phyloP scores from a whole-genome alignment of 257 asterid genomes.

The Ligustrum vulgare region DNA sequence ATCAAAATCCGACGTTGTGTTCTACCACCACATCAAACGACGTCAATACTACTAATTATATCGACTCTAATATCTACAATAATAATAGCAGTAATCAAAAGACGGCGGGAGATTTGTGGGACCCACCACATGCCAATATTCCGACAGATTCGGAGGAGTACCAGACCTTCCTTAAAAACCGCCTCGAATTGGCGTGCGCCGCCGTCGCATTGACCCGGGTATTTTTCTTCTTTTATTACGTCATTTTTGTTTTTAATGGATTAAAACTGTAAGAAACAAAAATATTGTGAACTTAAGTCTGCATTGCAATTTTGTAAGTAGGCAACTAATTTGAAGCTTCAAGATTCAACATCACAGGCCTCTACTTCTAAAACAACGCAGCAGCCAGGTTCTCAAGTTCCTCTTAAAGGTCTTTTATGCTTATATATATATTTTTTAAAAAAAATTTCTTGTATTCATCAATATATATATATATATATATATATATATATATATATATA shows the following conservation, averaged over 20 bases:
- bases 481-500: no score
- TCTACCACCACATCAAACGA: conserved; percentile 21
- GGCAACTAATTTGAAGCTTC: conserved; percentile 53
- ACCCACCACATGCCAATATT: conserved; percentile 29
- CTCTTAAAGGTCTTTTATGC: conserved; percentile 33
- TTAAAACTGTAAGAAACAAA: background rate
- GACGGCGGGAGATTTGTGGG: conserved; percentile 21
- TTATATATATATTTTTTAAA: no score
- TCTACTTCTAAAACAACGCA: conserved; percentile 42
- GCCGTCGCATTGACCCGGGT: conserved; percentile 89
- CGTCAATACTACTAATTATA: conserved; percentile 32
- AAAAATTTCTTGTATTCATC: background rate
- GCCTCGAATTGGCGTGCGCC: conserved; percentile 86
- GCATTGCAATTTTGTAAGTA: conserved; percentile 20
- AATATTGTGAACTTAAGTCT: background rate
- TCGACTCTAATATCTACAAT: background rate
- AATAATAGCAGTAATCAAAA: conserved; percentile 4
- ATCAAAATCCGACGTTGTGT: background rate
- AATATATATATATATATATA: no score
- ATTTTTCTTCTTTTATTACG: background rate
- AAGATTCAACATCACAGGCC: conserved; percentile 45
- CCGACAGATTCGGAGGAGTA: conserved; percentile 60
- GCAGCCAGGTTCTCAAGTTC: conserved; percentile 30
- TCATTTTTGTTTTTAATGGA: background rate
- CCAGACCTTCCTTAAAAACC: conserved; percentile 73